Base-by-base conservation (phyloP, 305 asterid genomes). In the Coffea humblotiana region DNA sequence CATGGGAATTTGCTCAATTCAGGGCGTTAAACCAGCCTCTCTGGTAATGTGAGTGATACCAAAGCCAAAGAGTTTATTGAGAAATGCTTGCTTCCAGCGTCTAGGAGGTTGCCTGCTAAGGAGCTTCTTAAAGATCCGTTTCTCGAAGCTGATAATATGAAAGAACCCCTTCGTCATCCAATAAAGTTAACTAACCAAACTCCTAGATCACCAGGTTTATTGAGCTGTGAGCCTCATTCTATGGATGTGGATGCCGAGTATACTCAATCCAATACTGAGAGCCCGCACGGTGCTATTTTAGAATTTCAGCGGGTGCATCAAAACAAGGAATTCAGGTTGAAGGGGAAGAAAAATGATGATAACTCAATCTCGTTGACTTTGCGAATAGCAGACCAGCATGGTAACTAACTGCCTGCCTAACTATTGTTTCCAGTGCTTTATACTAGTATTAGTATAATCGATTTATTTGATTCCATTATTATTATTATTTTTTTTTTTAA, bases 11-110 rank as follows among this genome's bases (percentile, higher is more conserved):
- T 27, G 45, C 40, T 47, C 72, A 58, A 16, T 32, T 15, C 84
- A 94, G 98, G 96, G 96, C 71, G 65, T 91, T 75, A 90, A 90
- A 84, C 98, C 97, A 63, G 98, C 95, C 80, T 85, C 97, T 71
- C 94, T 6, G 71, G 83, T 75, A 91, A 88, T 82, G 90, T 94
- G 52, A 77, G 72, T 64, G 87, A 87, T 80, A 84, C 86, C 16
- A 88, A 89, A 73, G 87, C 90, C 75, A 94, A 83, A 87, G 91
- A 80, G 69, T 94, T 94, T 83, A 92, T 94, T 4, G 94, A 92
- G 82, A 94, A 90, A 81, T 94, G 97, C 77, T 75, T 94, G 82
- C 89, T 86, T 79, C 93, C 95, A 25, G 93, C 89, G 74, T 77
- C 93, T 65, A 85, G 88, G 77, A 90, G 98, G 80, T 80, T 84